Evolutionary conservation across 1,284 basidiomycete genomes (phyloP), one percentile per base, ranked within the genome.

Genomic region (Fistulina hepatica): DNA sequence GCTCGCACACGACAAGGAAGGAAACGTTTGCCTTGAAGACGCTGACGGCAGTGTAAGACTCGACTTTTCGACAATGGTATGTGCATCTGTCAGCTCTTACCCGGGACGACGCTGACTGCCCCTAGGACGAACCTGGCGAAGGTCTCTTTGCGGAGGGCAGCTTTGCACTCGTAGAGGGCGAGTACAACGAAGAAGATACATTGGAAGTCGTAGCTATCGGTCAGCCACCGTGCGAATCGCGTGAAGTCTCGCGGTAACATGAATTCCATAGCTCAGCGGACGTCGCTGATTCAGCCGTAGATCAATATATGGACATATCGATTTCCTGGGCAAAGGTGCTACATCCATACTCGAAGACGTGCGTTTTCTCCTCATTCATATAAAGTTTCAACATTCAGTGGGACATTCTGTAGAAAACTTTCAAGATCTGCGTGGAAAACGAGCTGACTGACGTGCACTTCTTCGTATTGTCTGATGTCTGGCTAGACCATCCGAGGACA

Each of bases 71-170:
- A 80, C 85, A 49, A 71, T 94, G 30, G 92, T 93, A 48, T 54
- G 80, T 59, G 15, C 6, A 25, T 27, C 24, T 42, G 20, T 30
- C 35, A 19, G 26, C 37, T 36, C 32, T 40, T 28, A 41, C 34
- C 36, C n/a, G n/a, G n/a, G 21, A 26, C 26, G 20, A 38, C 41
- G 42, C 13, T 15, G 21, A 46, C 30, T 27, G 33, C 23, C 34
- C 22, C 32, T 46, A 92, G 91, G 85, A 89, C 43, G 75, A 79
- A 43, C 93, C 94, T 5, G 91, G 92, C 31, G 93, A 97, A 56
- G 95, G 95, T 1, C 60, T 99, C 11, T 98, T 97, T 53, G 97
- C 93, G 0, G 93, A 98, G 58, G 95, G 95, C 0, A 90, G 83
- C 43, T 84, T 97, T 59, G 89, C 92, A 2, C 71, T 99, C 7